Percentiles rank a stretch among this genome's conserved stretches.
phyloP scores from a whole-genome alignment of 2,329 filamentous ascomycete genomes.

The Cladosporium sp. region DNA sequence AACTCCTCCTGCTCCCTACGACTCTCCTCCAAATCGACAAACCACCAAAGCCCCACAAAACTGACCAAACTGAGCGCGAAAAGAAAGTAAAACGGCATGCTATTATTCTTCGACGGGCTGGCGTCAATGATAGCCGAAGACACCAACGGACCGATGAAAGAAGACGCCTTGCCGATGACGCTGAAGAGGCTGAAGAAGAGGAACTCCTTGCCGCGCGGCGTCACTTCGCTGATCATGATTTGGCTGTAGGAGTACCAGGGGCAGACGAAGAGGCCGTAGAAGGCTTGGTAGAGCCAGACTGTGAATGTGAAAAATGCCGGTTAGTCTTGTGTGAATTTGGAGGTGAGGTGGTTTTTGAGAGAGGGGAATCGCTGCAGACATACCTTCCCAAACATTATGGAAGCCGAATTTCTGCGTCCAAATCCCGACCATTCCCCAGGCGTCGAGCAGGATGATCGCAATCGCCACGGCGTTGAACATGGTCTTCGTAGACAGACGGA shows the following conservation, averaged over 20 bases:
- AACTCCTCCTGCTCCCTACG: conserved; percentile 56
- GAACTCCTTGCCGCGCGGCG: conserved; percentile 64
- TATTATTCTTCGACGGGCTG: conserved; percentile 53
- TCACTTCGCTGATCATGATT: conserved; percentile 68
- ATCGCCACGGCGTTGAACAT: conserved; percentile 66
- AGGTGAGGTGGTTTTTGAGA: too few relatives aligned
- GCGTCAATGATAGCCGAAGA: conserved; percentile 65
- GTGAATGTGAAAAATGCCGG: too few relatives aligned
- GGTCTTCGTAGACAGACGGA: conserved; percentile 57
- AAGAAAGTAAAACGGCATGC: conserved; percentile 63
- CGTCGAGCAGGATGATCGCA: conserved; percentile 57
- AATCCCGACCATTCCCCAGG: conserved; percentile 57
- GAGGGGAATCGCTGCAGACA: too few relatives aligned
- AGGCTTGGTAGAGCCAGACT: conserved; percentile 38
- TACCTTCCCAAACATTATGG: conserved; percentile 49
- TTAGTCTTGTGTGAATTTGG: too few relatives aligned
- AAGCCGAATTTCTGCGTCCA: conserved; percentile 51
- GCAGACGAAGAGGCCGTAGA: conserved; percentile 64
- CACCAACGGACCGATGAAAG: conserved; percentile 66
- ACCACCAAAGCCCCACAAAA: conserved; percentile 43
- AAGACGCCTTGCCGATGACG: conserved; percentile 64
- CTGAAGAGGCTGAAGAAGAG: conserved; percentile 67
- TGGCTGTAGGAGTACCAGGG: conserved; percentile 69
- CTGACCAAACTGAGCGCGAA: conserved; percentile 56
- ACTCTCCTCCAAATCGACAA: conserved; percentile 60